Conservation (phyloP, 495 filamentous ascomycete genomes). For the Xylaria grammica region DNA sequence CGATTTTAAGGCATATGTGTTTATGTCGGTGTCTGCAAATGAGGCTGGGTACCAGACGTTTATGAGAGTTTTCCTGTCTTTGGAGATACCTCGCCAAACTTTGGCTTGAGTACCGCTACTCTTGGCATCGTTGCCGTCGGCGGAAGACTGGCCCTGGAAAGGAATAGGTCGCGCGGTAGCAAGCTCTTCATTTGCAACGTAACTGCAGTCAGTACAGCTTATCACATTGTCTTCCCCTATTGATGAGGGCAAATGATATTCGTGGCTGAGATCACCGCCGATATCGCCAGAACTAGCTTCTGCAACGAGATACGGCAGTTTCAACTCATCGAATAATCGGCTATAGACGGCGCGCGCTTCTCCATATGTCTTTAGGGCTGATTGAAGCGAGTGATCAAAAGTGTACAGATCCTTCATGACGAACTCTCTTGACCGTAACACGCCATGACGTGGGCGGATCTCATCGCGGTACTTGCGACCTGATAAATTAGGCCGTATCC, state of each 20-base stretch:
- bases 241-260: conserved; percentile 83
- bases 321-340: conserved; percentile 79
- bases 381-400: conserved; percentile 71
- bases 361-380: conserved; percentile 78
- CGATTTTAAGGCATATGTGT: conserved; percentile 72
- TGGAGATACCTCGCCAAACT: conserved; percentile 72
- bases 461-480: conserved; percentile 96
- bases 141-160: conserved; percentile 28
- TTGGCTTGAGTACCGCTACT: conserved; percentile 31
- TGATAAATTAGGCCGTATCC: conserved; percentile 38
- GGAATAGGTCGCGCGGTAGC: conserved; percentile 44
- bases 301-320: conserved; percentile 81
- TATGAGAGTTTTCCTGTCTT: conserved; percentile 68
- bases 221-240: conserved; percentile 87
- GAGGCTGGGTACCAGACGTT: conserved; percentile 67
- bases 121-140: conserved; percentile 11
- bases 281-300: conserved; percentile 95
- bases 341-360: conserved; percentile 73
- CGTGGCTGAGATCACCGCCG: conserved; percentile 90
- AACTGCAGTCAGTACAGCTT: conserved; percentile 73
- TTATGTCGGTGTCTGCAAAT: conserved; percentile 58
- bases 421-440: conserved; percentile 91
- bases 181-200: conserved; percentile 86
- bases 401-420: conserved; percentile 99
- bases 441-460: conserved; percentile 80